Evolutionary conservation across 2,329 filamentous ascomycete species (phyloP).

Genomic region (Colletotrichum salicis): DNA sequence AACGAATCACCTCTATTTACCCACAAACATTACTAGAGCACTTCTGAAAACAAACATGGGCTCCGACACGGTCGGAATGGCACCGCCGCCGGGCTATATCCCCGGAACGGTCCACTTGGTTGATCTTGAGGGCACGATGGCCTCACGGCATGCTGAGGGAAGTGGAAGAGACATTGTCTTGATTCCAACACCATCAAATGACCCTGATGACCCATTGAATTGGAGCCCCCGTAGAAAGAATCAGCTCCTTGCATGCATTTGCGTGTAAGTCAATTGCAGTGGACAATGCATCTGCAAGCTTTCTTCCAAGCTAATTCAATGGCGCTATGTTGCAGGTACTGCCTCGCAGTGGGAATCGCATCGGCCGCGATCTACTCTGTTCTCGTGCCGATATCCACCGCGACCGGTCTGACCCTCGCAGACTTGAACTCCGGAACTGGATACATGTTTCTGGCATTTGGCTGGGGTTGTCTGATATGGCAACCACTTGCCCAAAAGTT

Average conservation of each 20-base stretch:
- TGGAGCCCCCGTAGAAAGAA: constrained; percentile 39
- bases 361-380: constrained; percentile 52
- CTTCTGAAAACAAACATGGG: not conserved
- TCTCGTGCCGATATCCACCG: constrained; percentile 47
- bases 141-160: not conserved
- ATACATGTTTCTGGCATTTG: constrained; percentile 55
- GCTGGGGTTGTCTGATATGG: constrained; percentile 58
- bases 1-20: not conserved
- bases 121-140: not conserved
- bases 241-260: constrained; percentile 36
- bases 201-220: constrained; percentile 43
- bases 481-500: constrained; percentile 58
- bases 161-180: constrained; percentile 38
- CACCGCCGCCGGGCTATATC: not conserved
- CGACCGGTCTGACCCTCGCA: constrained; percentile 45
- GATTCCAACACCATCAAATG: constrained; percentile 39
- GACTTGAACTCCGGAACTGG: constrained; percentile 53
- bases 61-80: not conserved
- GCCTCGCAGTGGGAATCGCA: constrained; percentile 47
- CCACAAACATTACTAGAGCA: not conserved
- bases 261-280: constrained; percentile 19
- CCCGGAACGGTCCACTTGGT: not conserved
- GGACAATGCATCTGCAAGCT: not conserved
- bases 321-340: constrained; percentile 27
- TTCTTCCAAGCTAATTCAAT: not conserved